Evolutionary conservation across 495 filamentous ascomycete genomes (phyloP), one percentile per base, ranked within the genome.

Genomic region (Annulohypoxylon stygium): DNA sequence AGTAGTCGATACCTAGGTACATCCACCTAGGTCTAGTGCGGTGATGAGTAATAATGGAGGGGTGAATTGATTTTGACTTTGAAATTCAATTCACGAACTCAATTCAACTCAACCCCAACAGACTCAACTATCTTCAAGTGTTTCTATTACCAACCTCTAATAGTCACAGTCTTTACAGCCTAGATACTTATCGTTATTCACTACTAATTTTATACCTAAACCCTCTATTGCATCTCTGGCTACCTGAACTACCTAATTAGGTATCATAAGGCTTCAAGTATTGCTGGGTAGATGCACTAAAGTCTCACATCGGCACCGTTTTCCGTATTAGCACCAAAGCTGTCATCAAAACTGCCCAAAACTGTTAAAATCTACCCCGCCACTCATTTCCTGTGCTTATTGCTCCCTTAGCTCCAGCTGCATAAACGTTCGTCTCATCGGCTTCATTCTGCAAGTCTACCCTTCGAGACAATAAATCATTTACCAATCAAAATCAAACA

Each of bases 291-390:
- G 43, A 47, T 33, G n/a, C 20, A 33, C 33, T 39, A 37, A 39
- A 58, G n/a, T 58, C 54, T 58, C 20, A 58, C 54, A 7, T 39
- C 30, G 54, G 54, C 30, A 58, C 34, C 4, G 34, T 58, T 54
- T 54, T 54, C 50, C 50, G 50, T 54, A n/a, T 51, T 51, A 20
- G 48, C 23, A 51, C 48, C 18, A 20, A 4, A 25, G 43, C n/a
- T 47, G 43, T 45, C n/a, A 45, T 4, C 20, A 25, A 12, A 41
- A 12, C 37, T 41, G 37, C 37, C 37, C 37, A 50, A 23, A 50
- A 20, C 50, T 4, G 25, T 11, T 26, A 54, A 54, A 53, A 54
- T 14, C 50, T 54, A 54, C 50, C 50, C 50, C 50, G 50, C 50
- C 50, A 33, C 50, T 33, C 50, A 7, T 34, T 54, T 33, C 50